phyloP scores from a whole-genome alignment of 2,329 filamentous ascomycete species.

The Xylaria sp. region DNA sequence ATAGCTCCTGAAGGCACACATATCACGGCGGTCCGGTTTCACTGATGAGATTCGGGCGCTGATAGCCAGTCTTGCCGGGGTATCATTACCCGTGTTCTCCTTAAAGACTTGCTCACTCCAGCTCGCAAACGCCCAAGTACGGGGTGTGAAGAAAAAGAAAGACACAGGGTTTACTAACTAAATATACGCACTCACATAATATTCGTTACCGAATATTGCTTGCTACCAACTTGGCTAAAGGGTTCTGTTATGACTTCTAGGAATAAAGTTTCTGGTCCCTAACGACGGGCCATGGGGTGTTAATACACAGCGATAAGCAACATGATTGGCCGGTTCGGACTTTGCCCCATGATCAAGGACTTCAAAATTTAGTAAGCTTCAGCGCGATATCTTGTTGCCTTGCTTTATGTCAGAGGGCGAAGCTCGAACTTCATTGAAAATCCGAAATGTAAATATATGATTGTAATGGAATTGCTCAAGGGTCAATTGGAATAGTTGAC shows the following conservation, averaged over 20 bases:
- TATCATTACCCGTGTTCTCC: too few relatives aligned
- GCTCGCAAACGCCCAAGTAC: background rate
- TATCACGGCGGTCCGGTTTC: background rate
- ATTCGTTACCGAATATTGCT: too few relatives aligned
- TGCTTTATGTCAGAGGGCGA: background rate
- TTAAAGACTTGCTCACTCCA: too few relatives aligned
- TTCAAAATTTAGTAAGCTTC: background rate
- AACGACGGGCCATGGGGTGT: background rate
- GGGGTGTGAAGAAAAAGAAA: background rate
- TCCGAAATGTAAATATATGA: background rate
- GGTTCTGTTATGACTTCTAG: too few relatives aligned
- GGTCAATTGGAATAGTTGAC: background rate
- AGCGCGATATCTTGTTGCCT: background rate
- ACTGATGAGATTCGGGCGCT: too few relatives aligned
- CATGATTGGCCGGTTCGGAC: conserved; percentile 33
- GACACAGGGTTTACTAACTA: too few relatives aligned
- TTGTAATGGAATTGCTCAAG: background rate
- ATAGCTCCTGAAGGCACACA: background rate
- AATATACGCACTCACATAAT: too few relatives aligned
- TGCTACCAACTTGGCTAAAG: too few relatives aligned
- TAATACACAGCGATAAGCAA: background rate
- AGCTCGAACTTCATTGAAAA: background rate
- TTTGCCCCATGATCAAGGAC: conserved; percentile 14
- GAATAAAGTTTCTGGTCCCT: too few relatives aligned
- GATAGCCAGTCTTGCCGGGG: background rate